phyloP scores from a whole-genome alignment of 2,329 filamentous ascomycete species.

The Eurotiales sp. region DNA sequence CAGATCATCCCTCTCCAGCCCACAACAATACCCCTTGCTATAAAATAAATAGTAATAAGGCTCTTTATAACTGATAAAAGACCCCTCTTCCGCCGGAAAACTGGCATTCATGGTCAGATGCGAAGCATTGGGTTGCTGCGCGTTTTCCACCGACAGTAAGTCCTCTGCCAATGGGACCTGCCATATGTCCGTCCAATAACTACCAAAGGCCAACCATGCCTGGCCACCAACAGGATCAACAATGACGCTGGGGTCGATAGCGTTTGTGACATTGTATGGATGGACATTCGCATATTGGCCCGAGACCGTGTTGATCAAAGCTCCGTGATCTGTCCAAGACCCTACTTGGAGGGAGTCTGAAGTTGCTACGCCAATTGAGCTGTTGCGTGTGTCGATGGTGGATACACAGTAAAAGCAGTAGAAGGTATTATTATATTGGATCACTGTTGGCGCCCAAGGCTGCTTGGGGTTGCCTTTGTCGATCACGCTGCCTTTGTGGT shows the following conservation, averaged over 20 bases:
- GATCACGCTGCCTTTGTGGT: conserved; percentile 28
- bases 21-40: conserved; percentile 37
- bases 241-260: conserved; percentile 58
- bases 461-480: conserved; percentile 29
- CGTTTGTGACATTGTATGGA: conserved; percentile 50
- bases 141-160: conserved; percentile 22
- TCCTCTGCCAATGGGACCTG: conserved; percentile 49
- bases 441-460: conserved; percentile 59
- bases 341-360: conserved; percentile 35
- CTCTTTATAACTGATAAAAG: conserved; percentile 32
- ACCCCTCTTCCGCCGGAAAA: conserved; percentile 27
- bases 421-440: conserved; percentile 54
- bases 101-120: conserved; percentile 24
- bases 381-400: conserved; percentile 58
- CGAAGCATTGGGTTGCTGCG: conserved; percentile 20
- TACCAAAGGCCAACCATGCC: conserved; percentile 60
- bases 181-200: conserved; percentile 66
- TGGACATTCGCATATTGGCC: conserved; percentile 24
- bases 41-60: conserved; percentile 40
- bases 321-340: conserved; percentile 34
- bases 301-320: conserved; percentile 28
- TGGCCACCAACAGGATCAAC: conserved; percentile 26
- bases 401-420: conserved; percentile 65
- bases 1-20: conserved; percentile 22
- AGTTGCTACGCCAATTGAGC: conserved; percentile 59